phyloP scores from a whole-genome alignment of 2,329 filamentous ascomycete genomes.

The Teratosphaeria pseudoeucalypti region DNA sequence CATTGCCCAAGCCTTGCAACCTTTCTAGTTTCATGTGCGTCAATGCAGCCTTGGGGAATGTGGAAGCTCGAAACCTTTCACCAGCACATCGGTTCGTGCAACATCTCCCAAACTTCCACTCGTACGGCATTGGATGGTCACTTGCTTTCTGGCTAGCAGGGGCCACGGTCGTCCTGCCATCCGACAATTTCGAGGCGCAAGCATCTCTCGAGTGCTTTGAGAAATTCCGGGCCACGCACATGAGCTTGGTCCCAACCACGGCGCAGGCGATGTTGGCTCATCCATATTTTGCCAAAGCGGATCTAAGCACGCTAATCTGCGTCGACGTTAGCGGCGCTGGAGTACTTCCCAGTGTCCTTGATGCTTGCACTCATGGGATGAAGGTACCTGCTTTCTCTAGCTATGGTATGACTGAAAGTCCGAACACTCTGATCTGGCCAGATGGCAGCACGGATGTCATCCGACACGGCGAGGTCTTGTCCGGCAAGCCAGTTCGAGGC shows the following conservation, averaged over 20 bases:
- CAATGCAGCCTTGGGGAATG: conserved; percentile 27
- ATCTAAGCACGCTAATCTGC: conserved; percentile 21
- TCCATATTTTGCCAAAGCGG: conserved; percentile 18
- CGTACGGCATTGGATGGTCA: conserved; percentile 22
- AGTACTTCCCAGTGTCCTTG: conserved; percentile 24
- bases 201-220: conserved; percentile 25
- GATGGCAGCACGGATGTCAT: conserved; percentile 20
- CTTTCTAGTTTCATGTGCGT: conserved; percentile 29
- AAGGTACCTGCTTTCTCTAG: conserved; percentile 21
- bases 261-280: conserved; percentile 23
- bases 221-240: conserved; percentile 23
- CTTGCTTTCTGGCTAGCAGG: conserved; percentile 21
- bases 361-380: conserved; percentile 18
- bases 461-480: conserved; percentile 29
- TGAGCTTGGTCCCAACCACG: conserved; percentile 25
- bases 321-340: conserved; percentile 27
- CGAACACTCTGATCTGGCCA: conserved; percentile 33
- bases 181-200: conserved; percentile 22
- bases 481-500: conserved; percentile 34
- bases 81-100: conserved; percentile 20
- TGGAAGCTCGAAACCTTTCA: conserved; percentile 19
- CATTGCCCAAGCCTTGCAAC: conserved; percentile 37
- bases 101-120: conserved; percentile 24
- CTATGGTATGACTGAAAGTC: conserved; percentile 40
- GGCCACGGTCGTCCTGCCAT: conserved; percentile 20